phyloP scores from a whole-genome alignment of 768 basidiomycete genomes.

The Grammothele lineata region DNA sequence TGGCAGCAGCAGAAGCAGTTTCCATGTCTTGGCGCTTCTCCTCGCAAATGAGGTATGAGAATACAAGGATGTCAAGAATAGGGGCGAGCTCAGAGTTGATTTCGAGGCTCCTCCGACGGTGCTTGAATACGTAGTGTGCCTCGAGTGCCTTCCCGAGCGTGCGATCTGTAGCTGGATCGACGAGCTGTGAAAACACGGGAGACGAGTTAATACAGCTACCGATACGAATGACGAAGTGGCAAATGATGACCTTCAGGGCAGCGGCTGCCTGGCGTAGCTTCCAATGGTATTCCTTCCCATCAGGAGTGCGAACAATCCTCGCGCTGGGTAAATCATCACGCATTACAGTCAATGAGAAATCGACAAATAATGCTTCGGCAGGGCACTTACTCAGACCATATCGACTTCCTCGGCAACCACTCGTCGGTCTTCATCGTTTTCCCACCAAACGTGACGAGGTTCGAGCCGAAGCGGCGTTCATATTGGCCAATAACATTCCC shows the following conservation, averaged over 20 bases:
- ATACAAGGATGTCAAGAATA: background rate
- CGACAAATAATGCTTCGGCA: too few species aligned
- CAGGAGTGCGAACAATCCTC: too few species aligned
- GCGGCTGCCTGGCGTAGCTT: background rate
- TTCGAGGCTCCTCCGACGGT: background rate
- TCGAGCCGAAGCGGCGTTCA: background rate
- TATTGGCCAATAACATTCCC: background rate
- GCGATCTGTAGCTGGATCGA: background rate
- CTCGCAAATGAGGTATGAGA: constrained; percentile 2
- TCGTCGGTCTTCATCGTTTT: background rate
- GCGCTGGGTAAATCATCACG: too few species aligned
- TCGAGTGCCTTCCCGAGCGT: background rate
- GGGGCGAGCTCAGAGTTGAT: background rate
- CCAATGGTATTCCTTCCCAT: too few species aligned
- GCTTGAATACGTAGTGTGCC: background rate
- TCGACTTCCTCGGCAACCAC: background rate
- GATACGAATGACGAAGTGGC: background rate
- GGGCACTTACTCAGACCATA: background rate
- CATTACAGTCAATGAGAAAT: background rate
- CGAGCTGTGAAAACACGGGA: background rate
- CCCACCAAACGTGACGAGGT: background rate
- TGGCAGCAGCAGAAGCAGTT: too few species aligned
- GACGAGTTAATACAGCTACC: background rate
- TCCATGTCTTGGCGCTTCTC: too few species aligned
- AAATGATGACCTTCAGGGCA: background rate